A percentile compares a stretch with the other conserved stretches of the same genome.
phyloP scores from a whole-genome alignment of 352 stramenopile genomes.

The Phytophthora pistaciae region DNA sequence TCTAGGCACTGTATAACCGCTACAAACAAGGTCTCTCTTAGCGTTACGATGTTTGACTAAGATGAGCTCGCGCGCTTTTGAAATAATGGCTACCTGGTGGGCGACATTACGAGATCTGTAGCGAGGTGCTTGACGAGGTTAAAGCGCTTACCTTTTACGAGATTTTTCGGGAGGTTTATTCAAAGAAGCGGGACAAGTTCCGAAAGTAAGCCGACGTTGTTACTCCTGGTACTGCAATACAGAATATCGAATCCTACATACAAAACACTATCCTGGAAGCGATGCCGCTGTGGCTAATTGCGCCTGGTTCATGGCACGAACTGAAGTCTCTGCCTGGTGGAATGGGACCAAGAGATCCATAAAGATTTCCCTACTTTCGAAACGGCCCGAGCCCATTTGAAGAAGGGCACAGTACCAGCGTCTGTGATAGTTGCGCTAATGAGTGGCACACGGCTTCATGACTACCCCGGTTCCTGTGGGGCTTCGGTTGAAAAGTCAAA shows the following conservation, averaged over 20 bases:
- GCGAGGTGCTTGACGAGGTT: background rate
- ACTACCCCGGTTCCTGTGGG: background rate
- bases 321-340: background rate
- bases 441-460: background rate
- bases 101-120: background rate
- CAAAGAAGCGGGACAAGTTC: background rate
- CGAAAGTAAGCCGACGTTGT: background rate
- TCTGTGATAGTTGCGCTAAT: background rate
- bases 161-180: background rate
- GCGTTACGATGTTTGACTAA: background rate
- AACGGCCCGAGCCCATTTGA: background rate
- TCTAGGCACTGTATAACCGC: too few species aligned
- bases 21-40: background rate
- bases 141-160: background rate
- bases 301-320: background rate
- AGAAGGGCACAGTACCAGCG: background rate
- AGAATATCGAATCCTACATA: background rate
- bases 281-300: background rate
- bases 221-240: background rate
- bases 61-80: background rate
- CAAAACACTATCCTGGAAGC: background rate
- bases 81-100: background rate
- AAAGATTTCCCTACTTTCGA: background rate
- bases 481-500: background rate
- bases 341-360: background rate